Evolutionary conservation across 768 basidiomycete genomes (phyloP), one percentile per base, ranked within the genome.

Genomic region (Kwoniella botswanensis): DNA sequence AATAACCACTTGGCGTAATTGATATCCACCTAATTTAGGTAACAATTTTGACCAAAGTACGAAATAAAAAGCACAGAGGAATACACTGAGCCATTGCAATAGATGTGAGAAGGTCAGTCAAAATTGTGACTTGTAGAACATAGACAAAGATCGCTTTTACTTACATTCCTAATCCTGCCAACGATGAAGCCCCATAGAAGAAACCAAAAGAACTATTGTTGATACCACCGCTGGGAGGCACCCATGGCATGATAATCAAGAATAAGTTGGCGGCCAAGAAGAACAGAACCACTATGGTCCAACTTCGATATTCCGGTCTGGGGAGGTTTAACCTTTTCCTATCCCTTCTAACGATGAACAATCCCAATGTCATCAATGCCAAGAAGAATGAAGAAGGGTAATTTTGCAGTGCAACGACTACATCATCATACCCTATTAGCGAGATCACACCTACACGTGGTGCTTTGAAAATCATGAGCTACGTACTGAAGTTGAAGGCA

Each of bases 401-500:
- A 11, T 71, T 74, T 54, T 59, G 68, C 4, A 73, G 43, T 21
- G 73, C 77, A 35, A 75, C 72, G 55, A 75, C 70, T 75, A 60
- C 4, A n/a, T 1, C 5, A 17, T 15, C 2, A 24, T 18, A 22
- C 3, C 29, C 4, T 2, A 29, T 29, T 29, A 29, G 29, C 29
- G 29, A 4, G 29, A 29, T 29, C 6, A 29, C 29, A 2, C 4
- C 4, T 0, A 29, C 26, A 29, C 6, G 29, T 4, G 29, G 29
- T 29, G 29, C 29, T 29, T 3, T 13, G 9, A 4, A 3, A 61
- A 10, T 42, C 0, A n/a, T 21, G 61, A 43, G 2, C 15, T 22
- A 65, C 76, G 71, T 35, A 77, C 76, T 71, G 82, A 93, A 91
- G 41, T 88, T 85, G 76, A 91, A 93, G 0, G 90, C 90, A 73